Base-by-base conservation (phyloP, 169 alveolate genomes). In the Theileria parva region DNA sequence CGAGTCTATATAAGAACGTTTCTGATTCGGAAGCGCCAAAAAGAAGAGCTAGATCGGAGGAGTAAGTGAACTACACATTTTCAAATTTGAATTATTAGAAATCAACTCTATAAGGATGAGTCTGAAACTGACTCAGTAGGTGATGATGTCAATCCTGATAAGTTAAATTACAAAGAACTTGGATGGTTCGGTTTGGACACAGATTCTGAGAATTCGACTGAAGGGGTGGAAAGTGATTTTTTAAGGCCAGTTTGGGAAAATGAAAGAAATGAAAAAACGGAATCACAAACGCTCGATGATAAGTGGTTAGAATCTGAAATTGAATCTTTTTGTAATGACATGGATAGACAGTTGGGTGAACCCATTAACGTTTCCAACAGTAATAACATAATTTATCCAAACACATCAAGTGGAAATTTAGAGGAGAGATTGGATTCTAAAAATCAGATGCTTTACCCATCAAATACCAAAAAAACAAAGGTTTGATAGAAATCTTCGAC, bases 271-370 rank as follows among this genome's bases (percentile, higher is more conserved):
- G 53, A 44, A 44, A 44, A 44, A 44, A 44, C 53, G 15, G 53
- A 44, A 44, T 44, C 53, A 7, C 53, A 44, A 15, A 44, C 2
- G 8, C 12, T 13, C 1, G 17, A 44, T 44, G 17, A 13, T 11
- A 13, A 44, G 53, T 44, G 53, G 53, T 13, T 44, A 44, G 53
- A 44, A 44, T 44, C 53, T 44, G 53, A 44, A 44, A 44, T 44
- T 13, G 17, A 44, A 0, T 44, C 15, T 44, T 44, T 44, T 44
- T 44, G 53, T 44, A 44, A 44, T 44, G 53, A 7, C 53, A 44
- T 44, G 17, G 53, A 44, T 44, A 44, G 53, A 44, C 71, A 30
- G 71, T 63, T 63, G 71, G 71, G 71, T 63, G 48, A 30, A 63
- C 32, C 39, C 28, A 15, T 23, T 39, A 63, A 63, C 13, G 21